Base-by-base conservation (phyloP, 1,139 yeast genomes). In the Scheffersomyces stambukii region DNA sequence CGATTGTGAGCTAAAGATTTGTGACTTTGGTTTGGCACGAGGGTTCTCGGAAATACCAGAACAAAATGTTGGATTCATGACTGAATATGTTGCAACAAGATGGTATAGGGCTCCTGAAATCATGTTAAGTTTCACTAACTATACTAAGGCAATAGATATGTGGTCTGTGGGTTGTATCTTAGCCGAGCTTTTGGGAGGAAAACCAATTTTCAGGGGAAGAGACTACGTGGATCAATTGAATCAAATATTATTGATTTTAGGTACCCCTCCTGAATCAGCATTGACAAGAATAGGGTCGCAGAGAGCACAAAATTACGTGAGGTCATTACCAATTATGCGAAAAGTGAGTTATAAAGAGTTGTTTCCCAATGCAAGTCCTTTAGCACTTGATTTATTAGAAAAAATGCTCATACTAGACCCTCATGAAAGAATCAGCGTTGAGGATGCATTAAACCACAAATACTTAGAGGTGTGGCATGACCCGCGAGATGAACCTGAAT, bases 101-200 rank as follows among this genome's bases (percentile, higher is more conserved):
- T 91, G 98, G 97, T 91, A 91, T 57, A 67, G 98, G 41, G 98
- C 98, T 1, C 98, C 98, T 0, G 98, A 91, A 53, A 86, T 91
- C 55, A 91, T 91, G 91, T 70, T 91, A 33, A 80, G 93, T 45
- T 86, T 85, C 57, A 91, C 91, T 48, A 83, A 88, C 38, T 91
- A 91, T 58, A 83, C 96, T 5, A 88, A 86, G 60, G 96, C 98
- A 15, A 89, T 91, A 37, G 98, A 91, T 54, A 72, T 91, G 31
- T 91, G 98, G 98, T 85, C 96, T 0, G 94, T 89, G 16, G 98
- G 98, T 1, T 91, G 98, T 60, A 89, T 91, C 36, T 64, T 91
- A 35, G 98, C 96, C 0, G 98, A 91, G 52, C 67, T 91, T 30
- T 63, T 91, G 10, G 97, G 96, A 3, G 91, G 96, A 0, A 81